These are phyloP conservation scores for Naganishia sp. DNA, from an alignment of 1,284 basidiomycete species.

Conservation along the genomic window DNA sequence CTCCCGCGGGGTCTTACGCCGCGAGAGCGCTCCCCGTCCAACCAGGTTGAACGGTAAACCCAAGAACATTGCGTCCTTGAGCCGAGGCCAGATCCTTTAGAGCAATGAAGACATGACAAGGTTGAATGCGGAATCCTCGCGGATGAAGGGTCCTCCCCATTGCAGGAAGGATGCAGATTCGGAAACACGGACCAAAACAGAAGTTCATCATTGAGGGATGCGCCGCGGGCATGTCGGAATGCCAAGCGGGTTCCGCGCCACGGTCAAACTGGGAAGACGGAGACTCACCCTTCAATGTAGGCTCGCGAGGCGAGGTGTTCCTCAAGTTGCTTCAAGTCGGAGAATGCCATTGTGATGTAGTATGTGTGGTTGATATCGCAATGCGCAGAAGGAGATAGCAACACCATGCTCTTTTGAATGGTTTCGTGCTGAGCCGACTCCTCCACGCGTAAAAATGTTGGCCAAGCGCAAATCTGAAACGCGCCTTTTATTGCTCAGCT, in stretches of 20 bases:
- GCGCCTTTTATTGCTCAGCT: constrained; percentile 3
- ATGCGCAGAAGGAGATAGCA: constrained; percentile 16
- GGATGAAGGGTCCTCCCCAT: constrained; percentile 30
- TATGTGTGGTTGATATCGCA: constrained; percentile 36
- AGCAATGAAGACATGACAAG: constrained; percentile 18
- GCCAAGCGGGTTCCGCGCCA: constrained; percentile 36
- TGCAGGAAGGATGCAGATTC: constrained; percentile 53
- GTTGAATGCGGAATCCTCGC: constrained; percentile 28
- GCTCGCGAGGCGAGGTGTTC: constrained; percentile 79
- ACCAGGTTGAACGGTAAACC: constrained; percentile 18
- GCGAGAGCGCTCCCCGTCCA: constrained; percentile 59
- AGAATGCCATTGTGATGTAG: constrained; percentile 62
- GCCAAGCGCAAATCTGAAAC: constrained; percentile 10
- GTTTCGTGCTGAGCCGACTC: not conserved
- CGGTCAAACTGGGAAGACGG: constrained; percentile 32
- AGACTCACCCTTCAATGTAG: constrained; percentile 86
- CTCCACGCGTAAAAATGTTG: constrained; percentile 7
- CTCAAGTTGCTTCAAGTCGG: constrained; percentile 75
- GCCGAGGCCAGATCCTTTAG: constrained; percentile 26
- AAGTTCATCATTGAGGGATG: constrained; percentile 66
- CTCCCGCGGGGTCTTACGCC: constrained; percentile 88
- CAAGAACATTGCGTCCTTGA: constrained; percentile 26
- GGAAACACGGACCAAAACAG: constrained; percentile 99
- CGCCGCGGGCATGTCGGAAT: constrained; percentile 8
- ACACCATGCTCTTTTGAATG: constrained; percentile 24